Percentiles rank a stretch among this genome's conserved stretches.
These are phyloP conservation scores for Auxenochlorella pyrenoidosa DNA, from an alignment of 139 green algal genomes.

Conservation along the genomic window DNA sequence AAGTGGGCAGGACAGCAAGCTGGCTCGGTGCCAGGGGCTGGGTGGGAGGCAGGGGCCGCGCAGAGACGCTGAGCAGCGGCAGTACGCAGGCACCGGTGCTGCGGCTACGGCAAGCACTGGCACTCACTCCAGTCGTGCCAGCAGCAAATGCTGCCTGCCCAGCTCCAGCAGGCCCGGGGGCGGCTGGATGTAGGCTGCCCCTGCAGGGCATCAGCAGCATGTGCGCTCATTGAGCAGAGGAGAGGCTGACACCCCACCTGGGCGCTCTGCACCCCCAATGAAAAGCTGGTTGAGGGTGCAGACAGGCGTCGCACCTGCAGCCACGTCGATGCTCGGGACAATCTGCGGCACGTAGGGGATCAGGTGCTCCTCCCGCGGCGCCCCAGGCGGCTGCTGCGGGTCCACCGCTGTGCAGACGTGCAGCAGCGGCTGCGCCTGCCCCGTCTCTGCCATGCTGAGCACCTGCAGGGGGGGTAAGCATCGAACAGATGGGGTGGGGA, in stretches of 20 bases:
- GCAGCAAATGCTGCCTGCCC: slow-evolving; percentile 31
- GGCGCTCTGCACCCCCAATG: no score
- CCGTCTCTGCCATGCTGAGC: slow-evolving; percentile 12
- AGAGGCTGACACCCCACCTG: no score
- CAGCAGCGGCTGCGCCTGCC: slow-evolving; percentile 31
- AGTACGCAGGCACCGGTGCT: background rate
- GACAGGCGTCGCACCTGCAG: background rate
- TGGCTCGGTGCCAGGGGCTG: no score
- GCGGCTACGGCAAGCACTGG: background rate
- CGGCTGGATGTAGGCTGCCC: slow-evolving; percentile 24
- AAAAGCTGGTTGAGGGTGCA: no score
- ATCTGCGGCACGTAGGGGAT: slow-evolving; percentile 32
- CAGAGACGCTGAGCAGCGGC: background rate
- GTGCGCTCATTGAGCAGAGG: no score
- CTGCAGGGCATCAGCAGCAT: slow-evolving; percentile 10
- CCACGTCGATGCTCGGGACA: slow-evolving; percentile 16
- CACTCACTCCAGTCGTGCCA: slow-evolving; percentile 30
- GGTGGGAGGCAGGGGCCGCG: no score
- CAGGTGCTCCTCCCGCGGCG: slow-evolving; percentile 28
- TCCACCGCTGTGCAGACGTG: background rate
- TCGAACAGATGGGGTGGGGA: no score
- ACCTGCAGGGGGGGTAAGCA: background rate
- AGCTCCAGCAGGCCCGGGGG: slow-evolving; percentile 45
- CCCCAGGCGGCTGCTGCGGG: background rate
- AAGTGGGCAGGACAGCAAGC: no score